phyloP scores from a whole-genome alignment of 768 basidiomycete genomes.

The Trametes villosa region DNA sequence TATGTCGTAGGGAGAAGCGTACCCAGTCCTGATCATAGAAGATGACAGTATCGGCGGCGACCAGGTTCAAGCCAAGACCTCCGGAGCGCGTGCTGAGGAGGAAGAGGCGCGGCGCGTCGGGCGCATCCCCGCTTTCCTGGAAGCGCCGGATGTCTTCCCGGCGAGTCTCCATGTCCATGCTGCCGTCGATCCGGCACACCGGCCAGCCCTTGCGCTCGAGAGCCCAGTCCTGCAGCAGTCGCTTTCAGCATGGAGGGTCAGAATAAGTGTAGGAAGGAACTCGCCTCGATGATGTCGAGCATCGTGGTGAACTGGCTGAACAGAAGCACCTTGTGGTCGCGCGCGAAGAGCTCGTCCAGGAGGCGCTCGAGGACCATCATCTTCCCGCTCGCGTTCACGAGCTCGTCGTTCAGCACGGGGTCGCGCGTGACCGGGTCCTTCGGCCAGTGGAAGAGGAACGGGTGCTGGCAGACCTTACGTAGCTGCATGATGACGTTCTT shows the following conservation, averaged over 20 bases:
- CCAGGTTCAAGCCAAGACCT: constrained; percentile 80
- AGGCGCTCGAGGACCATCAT: constrained; percentile 95
- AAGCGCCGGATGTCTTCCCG: constrained; percentile 84
- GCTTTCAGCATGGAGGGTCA: not conserved
- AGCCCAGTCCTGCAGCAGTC: constrained; percentile 80
- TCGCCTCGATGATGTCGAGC: constrained; percentile 92
- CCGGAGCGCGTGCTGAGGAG: constrained; percentile 80
- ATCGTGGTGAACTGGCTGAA: constrained; percentile 96
- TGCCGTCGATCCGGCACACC: constrained; percentile 92
- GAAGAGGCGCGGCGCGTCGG: constrained; percentile 74
- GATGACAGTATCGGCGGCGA: constrained; percentile 88
- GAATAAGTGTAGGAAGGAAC: constrained; percentile 25
- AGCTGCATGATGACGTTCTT: constrained; percentile 95
- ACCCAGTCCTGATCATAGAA: constrained; percentile 96
- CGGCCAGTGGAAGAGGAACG: constrained; percentile 89
- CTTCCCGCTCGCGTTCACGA: constrained; percentile 90
- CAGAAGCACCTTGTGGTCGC: constrained; percentile 83
- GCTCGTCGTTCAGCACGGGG: constrained; percentile 72
- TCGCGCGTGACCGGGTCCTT: constrained; percentile 62
- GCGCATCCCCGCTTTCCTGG: constrained; percentile 68
- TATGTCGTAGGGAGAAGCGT: constrained; percentile 30
- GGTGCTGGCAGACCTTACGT: constrained; percentile 94
- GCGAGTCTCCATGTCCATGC: constrained; percentile 79
- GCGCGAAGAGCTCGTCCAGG: constrained; percentile 76
- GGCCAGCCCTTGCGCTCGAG: constrained; percentile 78